Evolutionary conservation across 2,329 filamentous ascomycete genomes (phyloP).

Genomic region (Monosporascus ibericus): DNA sequence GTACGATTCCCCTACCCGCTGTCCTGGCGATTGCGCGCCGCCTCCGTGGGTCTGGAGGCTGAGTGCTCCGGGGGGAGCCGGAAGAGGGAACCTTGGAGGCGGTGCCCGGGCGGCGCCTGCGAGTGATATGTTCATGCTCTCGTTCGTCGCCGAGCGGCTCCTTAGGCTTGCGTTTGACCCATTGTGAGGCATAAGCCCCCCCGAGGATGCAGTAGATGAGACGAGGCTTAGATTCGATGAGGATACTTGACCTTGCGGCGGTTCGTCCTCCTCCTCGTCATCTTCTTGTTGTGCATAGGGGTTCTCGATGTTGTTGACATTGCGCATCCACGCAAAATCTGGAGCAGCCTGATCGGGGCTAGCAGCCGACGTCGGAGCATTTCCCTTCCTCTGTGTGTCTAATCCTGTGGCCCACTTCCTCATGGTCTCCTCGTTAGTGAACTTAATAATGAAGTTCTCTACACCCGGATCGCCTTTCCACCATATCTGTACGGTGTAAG

Average conservation of each 20-base stretch:
- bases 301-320: constrained; percentile 65
- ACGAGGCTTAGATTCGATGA: constrained; percentile 29
- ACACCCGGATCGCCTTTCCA: constrained; percentile 97
- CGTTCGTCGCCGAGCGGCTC: constrained; percentile 68
- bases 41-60: constrained; percentile 58
- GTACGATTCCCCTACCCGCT: constrained; percentile 71
- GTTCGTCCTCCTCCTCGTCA: constrained; percentile 44
- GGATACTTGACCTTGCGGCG: constrained; percentile 18
- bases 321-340: constrained; percentile 75
- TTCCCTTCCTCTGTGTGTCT: constrained; percentile 66
- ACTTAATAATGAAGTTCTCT: constrained; percentile 93
- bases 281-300: constrained; percentile 67
- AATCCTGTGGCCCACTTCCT: constrained; percentile 84
- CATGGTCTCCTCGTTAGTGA: constrained; percentile 85
- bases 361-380: constrained; percentile 41
- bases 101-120: constrained; percentile 52
- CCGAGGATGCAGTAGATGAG: constrained; percentile 20
- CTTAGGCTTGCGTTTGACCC: constrained; percentile 70
- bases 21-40: constrained; percentile 51
- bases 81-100: constrained; percentile 67
- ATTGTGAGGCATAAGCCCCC: constrained; percentile 53
- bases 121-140: constrained; percentile 52
- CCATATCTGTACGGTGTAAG: constrained; percentile 94
- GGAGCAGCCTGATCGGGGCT: constrained; percentile 50
- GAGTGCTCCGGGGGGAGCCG: constrained; percentile 50